Evolutionary conservation across 2,329 filamentous ascomycete genomes (phyloP).

Genomic region (Fusarium continuum): DNA sequence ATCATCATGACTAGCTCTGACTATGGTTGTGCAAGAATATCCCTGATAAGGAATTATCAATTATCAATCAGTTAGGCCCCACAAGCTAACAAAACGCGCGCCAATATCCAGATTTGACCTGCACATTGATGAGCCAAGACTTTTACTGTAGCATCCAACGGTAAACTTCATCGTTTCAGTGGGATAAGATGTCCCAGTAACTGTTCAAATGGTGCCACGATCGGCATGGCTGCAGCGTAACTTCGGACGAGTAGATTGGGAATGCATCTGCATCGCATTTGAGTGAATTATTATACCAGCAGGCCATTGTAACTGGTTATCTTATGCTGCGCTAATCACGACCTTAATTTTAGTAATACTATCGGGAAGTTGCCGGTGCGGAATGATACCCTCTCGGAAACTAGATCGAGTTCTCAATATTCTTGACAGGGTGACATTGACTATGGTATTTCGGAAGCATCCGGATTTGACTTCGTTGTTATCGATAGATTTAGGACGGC

Average conservation of each 20-base stretch:
- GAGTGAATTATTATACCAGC: no score
- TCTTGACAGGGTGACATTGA: no score
- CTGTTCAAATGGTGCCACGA: not conserved
- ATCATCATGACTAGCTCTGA: not conserved
- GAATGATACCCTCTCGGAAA: no score
- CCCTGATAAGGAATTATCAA: slow-evolving; percentile 2
- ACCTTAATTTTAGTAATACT: no score
- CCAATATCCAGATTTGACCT: not conserved
- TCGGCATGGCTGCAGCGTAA: not conserved
- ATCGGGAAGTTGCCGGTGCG: no score
- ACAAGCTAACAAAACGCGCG: not conserved
- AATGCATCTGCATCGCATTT: not conserved
- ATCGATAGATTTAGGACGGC: no score
- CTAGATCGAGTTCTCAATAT: no score
- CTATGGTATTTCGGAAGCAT: no score
- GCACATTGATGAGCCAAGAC: not conserved
- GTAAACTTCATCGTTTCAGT: not conserved
- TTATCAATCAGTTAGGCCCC: slow-evolving; percentile 12
- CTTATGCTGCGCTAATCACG: no score
- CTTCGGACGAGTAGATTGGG: not conserved
- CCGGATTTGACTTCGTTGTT: no score
- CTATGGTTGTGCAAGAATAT: not conserved
- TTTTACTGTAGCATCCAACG: not conserved
- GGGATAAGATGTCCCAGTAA: not conserved
- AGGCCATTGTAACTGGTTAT: no score